phyloP scores from a whole-genome alignment of 2,329 filamentous ascomycete genomes.

The Cordyceps tenuipes region DNA sequence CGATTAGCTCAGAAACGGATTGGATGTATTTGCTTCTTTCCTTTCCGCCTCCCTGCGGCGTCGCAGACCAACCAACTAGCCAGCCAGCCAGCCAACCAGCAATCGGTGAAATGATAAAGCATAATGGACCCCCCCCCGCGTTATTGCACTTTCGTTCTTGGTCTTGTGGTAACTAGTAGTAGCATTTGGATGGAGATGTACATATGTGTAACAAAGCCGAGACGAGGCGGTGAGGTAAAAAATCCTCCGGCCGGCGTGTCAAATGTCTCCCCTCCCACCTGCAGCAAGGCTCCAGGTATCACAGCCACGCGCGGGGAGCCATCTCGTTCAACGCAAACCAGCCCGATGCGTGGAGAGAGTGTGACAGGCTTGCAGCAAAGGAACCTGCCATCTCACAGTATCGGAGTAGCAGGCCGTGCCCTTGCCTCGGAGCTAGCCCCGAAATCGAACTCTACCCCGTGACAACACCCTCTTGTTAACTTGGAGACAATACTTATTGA shows the following conservation, averaged over 20 bases:
- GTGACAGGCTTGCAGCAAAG: background rate
- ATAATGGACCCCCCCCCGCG: background rate
- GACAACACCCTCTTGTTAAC: background rate
- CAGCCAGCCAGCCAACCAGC: background rate
- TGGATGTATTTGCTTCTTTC: too few species aligned
- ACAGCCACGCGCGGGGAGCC: background rate
- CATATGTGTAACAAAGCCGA: background rate
- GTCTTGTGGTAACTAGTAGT: background rate
- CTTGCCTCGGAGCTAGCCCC: conserved; percentile 3
- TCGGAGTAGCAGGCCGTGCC: conserved; percentile 1
- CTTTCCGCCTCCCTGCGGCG: background rate
- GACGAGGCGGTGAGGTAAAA: background rate
- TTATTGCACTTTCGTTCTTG: too few species aligned
- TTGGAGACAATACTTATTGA: background rate
- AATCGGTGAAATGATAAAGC: background rate
- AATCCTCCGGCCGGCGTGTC: background rate
- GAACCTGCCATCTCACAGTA: conserved; percentile 3
- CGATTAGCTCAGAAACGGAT: conserved; percentile 2
- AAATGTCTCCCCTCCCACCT: background rate
- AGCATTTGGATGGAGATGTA: background rate
- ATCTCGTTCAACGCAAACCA: conserved; percentile 1
- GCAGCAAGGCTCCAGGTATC: background rate
- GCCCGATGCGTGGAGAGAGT: background rate
- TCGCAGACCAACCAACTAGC: background rate
- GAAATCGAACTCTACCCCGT: conserved; percentile 1